These are phyloP conservation scores for Agaricus blazei DNA, from an alignment of 768 basidiomycete species.

Conservation along the genomic window DNA sequence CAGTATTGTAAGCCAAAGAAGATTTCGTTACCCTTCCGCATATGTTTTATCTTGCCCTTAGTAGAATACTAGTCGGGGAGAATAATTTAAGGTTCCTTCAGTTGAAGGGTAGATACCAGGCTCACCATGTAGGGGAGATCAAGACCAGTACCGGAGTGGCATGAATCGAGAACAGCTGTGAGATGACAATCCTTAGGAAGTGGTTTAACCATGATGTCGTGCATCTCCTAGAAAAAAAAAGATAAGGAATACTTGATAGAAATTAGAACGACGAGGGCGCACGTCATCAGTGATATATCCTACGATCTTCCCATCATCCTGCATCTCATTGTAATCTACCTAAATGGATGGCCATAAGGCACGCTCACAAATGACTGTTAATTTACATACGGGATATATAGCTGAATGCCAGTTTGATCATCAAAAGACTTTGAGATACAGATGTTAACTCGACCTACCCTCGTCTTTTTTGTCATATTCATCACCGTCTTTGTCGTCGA, in stretches of 20 bases:
- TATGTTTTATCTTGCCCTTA: slow-evolving; percentile 90
- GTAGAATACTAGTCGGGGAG: slow-evolving; percentile 67
- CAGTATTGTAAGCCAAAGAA: slow-evolving; percentile 71
- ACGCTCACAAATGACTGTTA: background rate
- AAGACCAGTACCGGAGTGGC: slow-evolving; percentile 83
- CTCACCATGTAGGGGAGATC: slow-evolving; percentile 69
- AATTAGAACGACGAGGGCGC: slow-evolving; percentile 18
- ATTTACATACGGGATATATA: slow-evolving; percentile 77
- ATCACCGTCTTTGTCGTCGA: slow-evolving; percentile 76
- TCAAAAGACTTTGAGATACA: background rate
- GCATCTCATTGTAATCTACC: slow-evolving; percentile 44
- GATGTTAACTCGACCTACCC: slow-evolving; percentile 31
- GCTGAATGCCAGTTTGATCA: slow-evolving; percentile 33
- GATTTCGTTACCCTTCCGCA: slow-evolving; percentile 84
- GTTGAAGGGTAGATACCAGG: background rate
- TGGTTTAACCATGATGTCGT: slow-evolving; percentile 72
- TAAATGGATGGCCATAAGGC: slow-evolving; percentile 12
- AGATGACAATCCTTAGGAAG: slow-evolving; percentile 86
- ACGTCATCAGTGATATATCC: slow-evolving; percentile 92
- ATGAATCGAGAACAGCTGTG: slow-evolving; percentile 78
- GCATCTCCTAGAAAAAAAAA: slow-evolving; percentile 47
- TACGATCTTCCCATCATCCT: too few species aligned
- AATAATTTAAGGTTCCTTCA: background rate
- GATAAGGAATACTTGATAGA: background rate
- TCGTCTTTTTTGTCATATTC: slow-evolving; percentile 84